A percentile compares a stretch with the other conserved stretches of the same genome.
Conservation (phyloP, 163 green algal genomes). For the Coccomyxa subellipsoidea region DNA sequence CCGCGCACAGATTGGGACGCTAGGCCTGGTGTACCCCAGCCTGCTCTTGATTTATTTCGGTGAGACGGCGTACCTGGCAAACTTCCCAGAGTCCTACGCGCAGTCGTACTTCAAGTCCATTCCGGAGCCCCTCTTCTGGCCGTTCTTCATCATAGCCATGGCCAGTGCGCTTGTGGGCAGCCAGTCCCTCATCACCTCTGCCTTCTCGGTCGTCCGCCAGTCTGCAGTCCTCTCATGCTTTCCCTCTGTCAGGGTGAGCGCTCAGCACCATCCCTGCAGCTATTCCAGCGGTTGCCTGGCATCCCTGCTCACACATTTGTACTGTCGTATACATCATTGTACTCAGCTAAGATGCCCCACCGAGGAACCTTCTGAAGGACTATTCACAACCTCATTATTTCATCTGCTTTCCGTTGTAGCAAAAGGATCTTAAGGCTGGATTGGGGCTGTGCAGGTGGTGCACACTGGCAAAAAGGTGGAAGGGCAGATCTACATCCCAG, state of each 20-base stretch:
- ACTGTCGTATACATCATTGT: too few relatives aligned
- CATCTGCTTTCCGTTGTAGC: too few relatives aligned
- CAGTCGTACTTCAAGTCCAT: conserved; percentile 8
- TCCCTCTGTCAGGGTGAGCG: conserved; percentile 37
- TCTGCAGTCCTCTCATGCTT: conserved; percentile 55
- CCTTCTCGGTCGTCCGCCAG: conserved; percentile 50
- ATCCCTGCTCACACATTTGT: too few relatives aligned
- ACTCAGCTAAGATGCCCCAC: too few relatives aligned
- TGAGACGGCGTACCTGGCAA: conserved; percentile 12
- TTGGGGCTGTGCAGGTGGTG: conserved; percentile 27
- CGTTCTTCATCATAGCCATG: conserved; percentile 48
- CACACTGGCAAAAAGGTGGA: conserved; percentile 40
- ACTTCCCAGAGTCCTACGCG: background rate
- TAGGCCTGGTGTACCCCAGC: conserved; percentile 11
- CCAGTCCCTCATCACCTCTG: conserved; percentile 35
- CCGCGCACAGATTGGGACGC: background rate
- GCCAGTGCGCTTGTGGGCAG: conserved; percentile 45
- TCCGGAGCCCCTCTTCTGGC: conserved; percentile 34
- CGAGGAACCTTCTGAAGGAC: too few relatives aligned
- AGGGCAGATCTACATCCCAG: conserved; percentile 48
- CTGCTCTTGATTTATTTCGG: conserved; percentile 22
- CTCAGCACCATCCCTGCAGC: background rate
- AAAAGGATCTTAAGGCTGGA: background rate
- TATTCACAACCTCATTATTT: too few relatives aligned
- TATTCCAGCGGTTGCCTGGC: too few relatives aligned